Conservation (phyloP, 768 basidiomycete species). For the Auricularia heimuer region DNA sequence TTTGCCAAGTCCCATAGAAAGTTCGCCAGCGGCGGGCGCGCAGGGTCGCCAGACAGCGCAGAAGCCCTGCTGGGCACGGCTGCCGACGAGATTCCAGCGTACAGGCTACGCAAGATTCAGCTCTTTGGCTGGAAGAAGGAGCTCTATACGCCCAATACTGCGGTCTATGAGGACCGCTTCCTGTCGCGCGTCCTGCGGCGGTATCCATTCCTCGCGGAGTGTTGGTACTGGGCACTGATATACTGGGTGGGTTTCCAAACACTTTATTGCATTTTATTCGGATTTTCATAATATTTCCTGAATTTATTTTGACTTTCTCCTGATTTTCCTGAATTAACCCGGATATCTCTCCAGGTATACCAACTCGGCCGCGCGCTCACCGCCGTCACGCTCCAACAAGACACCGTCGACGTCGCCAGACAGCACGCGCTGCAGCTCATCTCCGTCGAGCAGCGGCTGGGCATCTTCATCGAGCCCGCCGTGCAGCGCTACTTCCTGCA, state of each 20-base stretch:
- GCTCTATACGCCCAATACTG: neutral
- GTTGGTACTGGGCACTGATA: neutral
- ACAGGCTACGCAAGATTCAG: neutral
- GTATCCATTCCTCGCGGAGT: neutral
- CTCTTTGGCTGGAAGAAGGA: neutral
- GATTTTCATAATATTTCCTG: no score
- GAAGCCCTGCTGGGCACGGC: neutral
- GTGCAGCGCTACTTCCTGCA: neutral
- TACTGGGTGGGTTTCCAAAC: neutral
- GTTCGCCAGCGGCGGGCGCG: neutral
- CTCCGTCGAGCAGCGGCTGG: neutral
- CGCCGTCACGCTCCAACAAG: neutral
- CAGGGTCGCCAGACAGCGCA: neutral
- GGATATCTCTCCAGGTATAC: neutral
- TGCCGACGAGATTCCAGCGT: neutral
- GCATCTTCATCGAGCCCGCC: conserved; percentile 1
- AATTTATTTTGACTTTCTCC: no score
- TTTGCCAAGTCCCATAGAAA: neutral
- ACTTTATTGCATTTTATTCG: neutral
- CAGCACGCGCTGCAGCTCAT: neutral
- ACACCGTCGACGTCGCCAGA: neutral
- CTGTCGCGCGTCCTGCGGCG: neutral
- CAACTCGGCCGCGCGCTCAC: neutral
- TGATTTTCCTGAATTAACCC: no score
- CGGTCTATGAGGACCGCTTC: neutral